Percentiles rank a stretch among this genome's conserved stretches.
phyloP scores from a whole-genome alignment of 2,329 filamentous ascomycete genomes.

The Seiridium unicorne region DNA sequence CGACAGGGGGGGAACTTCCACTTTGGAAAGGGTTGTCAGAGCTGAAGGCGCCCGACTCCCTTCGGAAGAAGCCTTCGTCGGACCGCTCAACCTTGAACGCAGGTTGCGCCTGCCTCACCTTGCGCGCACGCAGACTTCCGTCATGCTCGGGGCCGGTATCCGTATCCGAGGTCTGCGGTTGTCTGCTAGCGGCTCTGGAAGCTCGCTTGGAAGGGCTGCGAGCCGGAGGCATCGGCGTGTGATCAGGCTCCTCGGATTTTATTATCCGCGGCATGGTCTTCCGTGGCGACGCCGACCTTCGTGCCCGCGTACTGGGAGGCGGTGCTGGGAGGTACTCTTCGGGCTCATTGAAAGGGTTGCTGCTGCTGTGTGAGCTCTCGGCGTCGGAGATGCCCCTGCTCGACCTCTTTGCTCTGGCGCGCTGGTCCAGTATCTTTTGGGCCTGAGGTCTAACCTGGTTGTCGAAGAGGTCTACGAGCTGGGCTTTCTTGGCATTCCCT shows the following conservation, averaged over 20 bases:
- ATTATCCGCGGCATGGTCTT: conserved; percentile 48
- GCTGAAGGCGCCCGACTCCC: conserved; percentile 64
- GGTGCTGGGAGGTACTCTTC: conserved; percentile 38
- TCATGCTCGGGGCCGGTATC: conserved; percentile 45
- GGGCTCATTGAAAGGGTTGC: conserved; percentile 59
- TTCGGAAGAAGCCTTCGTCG: conserved; percentile 41
- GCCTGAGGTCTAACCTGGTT: conserved; percentile 76
- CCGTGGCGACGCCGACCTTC: conserved; percentile 54
- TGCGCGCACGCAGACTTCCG: conserved; percentile 40
- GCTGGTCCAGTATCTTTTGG: conserved; percentile 70
- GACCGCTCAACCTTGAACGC: conserved; percentile 54
- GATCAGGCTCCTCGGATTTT: conserved; percentile 51
- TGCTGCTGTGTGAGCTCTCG: conserved; percentile 61
- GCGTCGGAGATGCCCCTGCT: conserved; percentile 79
- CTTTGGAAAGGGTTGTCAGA: conserved; percentile 93
- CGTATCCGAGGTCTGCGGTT: conserved; percentile 50
- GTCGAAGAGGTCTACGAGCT: conserved; percentile 82
- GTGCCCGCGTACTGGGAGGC: conserved; percentile 43
- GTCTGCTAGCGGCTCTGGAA: conserved; percentile 53
- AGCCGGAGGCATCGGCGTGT: conserved; percentile 25
- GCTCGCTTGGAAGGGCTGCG: conserved; percentile 53
- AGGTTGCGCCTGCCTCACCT: conserved; percentile 49
- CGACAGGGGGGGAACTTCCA: conserved; percentile 62
- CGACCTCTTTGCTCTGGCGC: conserved; percentile 78
- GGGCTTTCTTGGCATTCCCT: conserved; percentile 85